Evolutionary conservation across 495 filamentous ascomycete species (phyloP), one percentile per base, ranked within the genome.

Genomic region (Neurospora sp.): DNA sequence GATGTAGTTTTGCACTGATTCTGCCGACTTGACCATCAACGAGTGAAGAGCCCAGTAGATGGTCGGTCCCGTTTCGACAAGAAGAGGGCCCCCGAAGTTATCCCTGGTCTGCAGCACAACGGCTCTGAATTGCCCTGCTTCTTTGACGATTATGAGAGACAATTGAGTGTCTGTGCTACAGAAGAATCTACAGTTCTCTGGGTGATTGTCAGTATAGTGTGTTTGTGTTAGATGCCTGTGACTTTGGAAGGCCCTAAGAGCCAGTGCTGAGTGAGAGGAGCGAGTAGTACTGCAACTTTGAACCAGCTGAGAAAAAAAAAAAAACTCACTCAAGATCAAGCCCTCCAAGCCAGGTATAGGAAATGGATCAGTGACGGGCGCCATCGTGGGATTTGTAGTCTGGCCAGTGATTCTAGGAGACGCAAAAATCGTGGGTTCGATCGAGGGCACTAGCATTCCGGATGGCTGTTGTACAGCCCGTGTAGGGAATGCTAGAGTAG

Each of bases 161-260:
- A 85, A 39, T 0, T 46, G 39, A 27, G 77, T 78, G 73, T 78
- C 72, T 27, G 75, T 74, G 5, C 72, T 70, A 16, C 77, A 73
- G 73, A 81, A 72, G 76, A 84, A 85, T 61, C 77, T 72, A 73
- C 80, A 83, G 72, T 85, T 85, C 35, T 82, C 83, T 85, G 9
- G 41, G 12, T 9, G 20, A 31, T 14, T 20, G 20, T 48, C 20
- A n/a, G 31, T 35, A 37, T 38, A 41, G 14, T 71, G 14, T 71
- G 72, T 71, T 71, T 20, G 0, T 11, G n/a, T 20, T 22, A 4
- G n/a, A 20, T 10, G n/a, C n/a, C n/a, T 4, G 44, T 20, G 44
- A 11, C 0, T 0, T 4, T 48, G 10, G 1, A 48, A 48, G n/a
- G 8, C 44, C n/a, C 4, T 4, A 22, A 22, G 20, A 5, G 1